A percentile compares a stretch with the other conserved stretches of the same genome.
Evolutionary conservation across 371 early-diverging fungal species (phyloP).

Genomic region (Nosema muscidifuracis): DNA sequence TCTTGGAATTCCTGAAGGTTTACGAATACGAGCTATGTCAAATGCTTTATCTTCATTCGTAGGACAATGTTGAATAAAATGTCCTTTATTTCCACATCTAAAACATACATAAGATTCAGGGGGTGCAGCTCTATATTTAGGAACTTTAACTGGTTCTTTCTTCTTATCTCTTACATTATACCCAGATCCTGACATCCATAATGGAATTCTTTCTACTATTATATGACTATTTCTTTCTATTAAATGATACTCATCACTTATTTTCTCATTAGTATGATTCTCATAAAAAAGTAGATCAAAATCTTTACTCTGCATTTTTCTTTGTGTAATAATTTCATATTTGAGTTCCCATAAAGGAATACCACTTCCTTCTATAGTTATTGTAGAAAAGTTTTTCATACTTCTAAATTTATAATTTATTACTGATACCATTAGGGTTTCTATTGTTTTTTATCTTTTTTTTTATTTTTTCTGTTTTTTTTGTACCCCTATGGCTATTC

Average conservation of each 20-base stretch:
- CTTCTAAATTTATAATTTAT: conserved; percentile 61
- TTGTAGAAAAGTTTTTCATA: conserved; percentile 54
- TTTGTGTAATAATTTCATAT: conserved; percentile 60
- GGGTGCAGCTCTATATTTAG: conserved; percentile 29
- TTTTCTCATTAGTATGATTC: conserved; percentile 50
- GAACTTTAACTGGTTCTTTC: conserved; percentile 16
- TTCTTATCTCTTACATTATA: conserved; percentile 47
- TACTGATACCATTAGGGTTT: conserved; percentile 42
- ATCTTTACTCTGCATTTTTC: conserved; percentile 59
- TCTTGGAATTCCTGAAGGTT: conserved; percentile 63
- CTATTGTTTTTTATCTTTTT: not conserved
- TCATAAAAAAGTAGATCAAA: conserved; percentile 63
- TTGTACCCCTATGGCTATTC: conserved; percentile 32
- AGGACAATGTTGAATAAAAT: conserved; percentile 64
- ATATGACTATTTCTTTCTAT: conserved; percentile 60
- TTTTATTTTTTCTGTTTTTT: not conserved
- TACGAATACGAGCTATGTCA: conserved; percentile 60
- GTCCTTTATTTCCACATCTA: conserved; percentile 63
- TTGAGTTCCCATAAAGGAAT: conserved; percentile 63
- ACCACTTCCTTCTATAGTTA: conserved; percentile 55
- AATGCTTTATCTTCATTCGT: conserved; percentile 62
- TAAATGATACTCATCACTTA: conserved; percentile 58
- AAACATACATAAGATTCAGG: conserved; percentile 62
- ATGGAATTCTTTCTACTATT: conserved; percentile 60
- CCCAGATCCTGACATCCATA: conserved; percentile 55